Evolutionary conservation across 768 basidiomycete genomes (phyloP).

Genomic region (Coprinopsis sp.): DNA sequence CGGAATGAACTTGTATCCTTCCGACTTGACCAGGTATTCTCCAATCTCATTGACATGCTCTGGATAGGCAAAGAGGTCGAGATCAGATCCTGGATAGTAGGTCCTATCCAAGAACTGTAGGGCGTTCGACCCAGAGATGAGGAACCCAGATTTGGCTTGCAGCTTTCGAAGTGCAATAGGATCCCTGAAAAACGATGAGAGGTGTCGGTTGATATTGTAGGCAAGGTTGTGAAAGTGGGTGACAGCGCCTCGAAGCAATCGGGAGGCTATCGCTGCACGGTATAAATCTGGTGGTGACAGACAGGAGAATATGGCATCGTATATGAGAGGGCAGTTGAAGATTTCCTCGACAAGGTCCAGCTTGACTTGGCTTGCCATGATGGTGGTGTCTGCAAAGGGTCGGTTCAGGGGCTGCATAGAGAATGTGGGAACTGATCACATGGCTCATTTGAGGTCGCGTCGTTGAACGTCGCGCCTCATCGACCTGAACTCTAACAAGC

Average conservation of each 20-base stretch:
- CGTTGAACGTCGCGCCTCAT: no score
- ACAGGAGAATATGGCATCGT: constrained; percentile 1
- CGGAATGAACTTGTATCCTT: background rate
- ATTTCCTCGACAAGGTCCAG: background rate
- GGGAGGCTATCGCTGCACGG: background rate
- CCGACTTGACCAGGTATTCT: background rate
- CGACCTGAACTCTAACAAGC: no score
- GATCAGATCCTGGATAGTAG: background rate
- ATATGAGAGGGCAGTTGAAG: constrained; percentile 4
- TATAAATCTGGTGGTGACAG: background rate
- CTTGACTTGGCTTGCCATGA: background rate
- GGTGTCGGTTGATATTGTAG: constrained; percentile 6
- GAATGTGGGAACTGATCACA: no score
- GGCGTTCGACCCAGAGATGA: constrained; percentile 5
- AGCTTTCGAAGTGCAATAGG: constrained; percentile 1
- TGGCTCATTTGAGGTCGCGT: no score
- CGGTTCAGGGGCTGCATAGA: no score
- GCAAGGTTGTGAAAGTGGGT: constrained; percentile 2
- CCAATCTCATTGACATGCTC: constrained; percentile 2
- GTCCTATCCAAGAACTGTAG: constrained; percentile 5
- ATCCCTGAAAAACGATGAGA: background rate
- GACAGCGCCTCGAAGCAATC: background rate
- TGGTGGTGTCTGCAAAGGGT: no score
- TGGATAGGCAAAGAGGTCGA: constrained; percentile 1
- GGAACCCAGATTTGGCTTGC: background rate